These are phyloP conservation scores for Penicillium crystallinum DNA, from an alignment of 495 filamentous ascomycete genomes.

Conservation along the genomic window DNA sequence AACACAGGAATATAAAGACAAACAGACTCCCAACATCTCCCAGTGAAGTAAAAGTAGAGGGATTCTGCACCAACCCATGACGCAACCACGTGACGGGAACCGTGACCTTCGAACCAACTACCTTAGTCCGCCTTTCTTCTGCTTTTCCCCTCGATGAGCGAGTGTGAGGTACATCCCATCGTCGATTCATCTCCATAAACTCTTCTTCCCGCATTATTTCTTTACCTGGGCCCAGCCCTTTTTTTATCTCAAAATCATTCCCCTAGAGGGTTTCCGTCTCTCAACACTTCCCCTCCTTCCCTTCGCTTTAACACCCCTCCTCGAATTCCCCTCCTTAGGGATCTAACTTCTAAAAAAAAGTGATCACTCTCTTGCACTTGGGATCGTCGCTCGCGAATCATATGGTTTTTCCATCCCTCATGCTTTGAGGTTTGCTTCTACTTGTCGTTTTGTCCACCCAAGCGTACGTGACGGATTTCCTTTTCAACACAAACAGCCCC, in stretches of 20 bases:
- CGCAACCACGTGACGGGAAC: constrained; percentile 41
- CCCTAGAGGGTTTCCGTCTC: constrained; percentile 25
- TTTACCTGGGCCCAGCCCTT: constrained; percentile 3
- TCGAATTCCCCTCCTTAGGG: constrained; percentile 20
- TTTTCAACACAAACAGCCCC: constrained; percentile 14
- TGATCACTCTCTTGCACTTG: constrained; percentile 20
- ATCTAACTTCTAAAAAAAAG: constrained; percentile 15
- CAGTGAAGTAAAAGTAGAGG: background rate
- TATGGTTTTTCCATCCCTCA: constrained; percentile 23
- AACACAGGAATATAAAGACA: background rate
- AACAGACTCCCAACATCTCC: background rate
- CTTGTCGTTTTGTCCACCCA: constrained; percentile 35
- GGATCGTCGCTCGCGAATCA: constrained; percentile 21
- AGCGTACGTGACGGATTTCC: constrained; percentile 30
- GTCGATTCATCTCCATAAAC: constrained; percentile 16
- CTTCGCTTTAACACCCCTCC: constrained; percentile 27
- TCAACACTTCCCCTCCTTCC: constrained; percentile 23
- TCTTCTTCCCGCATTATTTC: constrained; percentile 5
- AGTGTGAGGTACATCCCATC: constrained; percentile 19
- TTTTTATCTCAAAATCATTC: background rate
- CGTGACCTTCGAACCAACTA: constrained; percentile 19
- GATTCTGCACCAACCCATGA: constrained; percentile 34
- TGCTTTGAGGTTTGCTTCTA: constrained; percentile 38
- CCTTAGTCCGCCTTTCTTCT: constrained; percentile 21
- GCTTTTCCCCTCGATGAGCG: constrained; percentile 25